phyloP scores from a whole-genome alignment of 768 basidiomycete genomes.

The Pleurotus giganteus region DNA sequence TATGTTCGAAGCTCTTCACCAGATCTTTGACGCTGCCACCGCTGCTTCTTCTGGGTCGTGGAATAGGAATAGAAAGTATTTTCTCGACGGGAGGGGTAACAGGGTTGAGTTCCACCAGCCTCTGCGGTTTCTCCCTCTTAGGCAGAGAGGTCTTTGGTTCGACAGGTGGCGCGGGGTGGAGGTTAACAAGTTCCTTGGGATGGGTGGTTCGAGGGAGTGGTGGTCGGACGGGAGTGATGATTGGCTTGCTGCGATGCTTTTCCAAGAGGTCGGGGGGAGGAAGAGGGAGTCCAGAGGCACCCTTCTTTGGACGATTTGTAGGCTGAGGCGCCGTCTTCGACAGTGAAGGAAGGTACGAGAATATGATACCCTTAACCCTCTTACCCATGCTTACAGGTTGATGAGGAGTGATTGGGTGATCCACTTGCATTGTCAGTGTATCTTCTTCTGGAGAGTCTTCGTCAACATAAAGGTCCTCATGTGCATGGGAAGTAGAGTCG shows the following conservation, averaged over 20 bases:
- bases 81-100: constrained; percentile 30
- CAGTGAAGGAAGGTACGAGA: constrained; percentile 57
- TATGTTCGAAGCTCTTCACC: constrained; percentile 58
- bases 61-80: constrained; percentile 17
- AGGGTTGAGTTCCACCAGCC: constrained; percentile 56
- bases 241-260: constrained; percentile 51
- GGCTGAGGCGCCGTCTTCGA: constrained; percentile 32
- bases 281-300: constrained; percentile 45
- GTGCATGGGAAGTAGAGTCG: constrained; percentile 2
- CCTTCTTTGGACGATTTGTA: constrained; percentile 18
- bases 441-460: constrained; percentile 3
- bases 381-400: constrained; percentile 38
- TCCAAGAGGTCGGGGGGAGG: constrained; percentile 53
- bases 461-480: not conserved
- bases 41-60: constrained; percentile 55
- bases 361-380: constrained; percentile 55
- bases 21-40: constrained; percentile 73
- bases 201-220: constrained; percentile 41
- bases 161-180: constrained; percentile 53
- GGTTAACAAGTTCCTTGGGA: constrained; percentile 65
- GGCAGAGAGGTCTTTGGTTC: constrained; percentile 37
- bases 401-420: constrained; percentile 11
- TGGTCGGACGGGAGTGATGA: constrained; percentile 57
- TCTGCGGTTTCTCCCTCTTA: constrained; percentile 33
- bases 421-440: not conserved